These are phyloP conservation scores for Leishmania mexicana DNA, from an alignment of 208 protist species.

Conservation along the genomic window DNA sequence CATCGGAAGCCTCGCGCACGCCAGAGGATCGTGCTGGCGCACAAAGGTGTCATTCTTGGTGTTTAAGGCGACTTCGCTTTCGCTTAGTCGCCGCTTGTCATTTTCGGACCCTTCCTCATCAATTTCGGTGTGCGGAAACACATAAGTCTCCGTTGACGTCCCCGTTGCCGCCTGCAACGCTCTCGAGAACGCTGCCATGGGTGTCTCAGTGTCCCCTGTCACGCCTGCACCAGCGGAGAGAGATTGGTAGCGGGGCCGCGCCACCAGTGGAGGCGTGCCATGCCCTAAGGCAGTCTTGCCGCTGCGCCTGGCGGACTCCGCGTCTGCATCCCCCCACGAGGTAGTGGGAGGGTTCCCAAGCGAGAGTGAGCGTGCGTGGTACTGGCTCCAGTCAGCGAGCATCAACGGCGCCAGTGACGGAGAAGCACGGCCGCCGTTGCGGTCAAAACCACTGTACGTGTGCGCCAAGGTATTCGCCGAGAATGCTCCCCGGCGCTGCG, in stretches of 20 bases:
- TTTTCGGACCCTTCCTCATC: too few relatives aligned
- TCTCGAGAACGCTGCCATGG: background rate
- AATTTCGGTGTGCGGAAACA: background rate
- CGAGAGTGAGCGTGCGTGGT: conserved; percentile 9
- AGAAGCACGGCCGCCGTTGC: background rate
- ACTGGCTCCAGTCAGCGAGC: background rate
- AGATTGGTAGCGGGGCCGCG: conserved; percentile 9
- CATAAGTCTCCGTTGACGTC: background rate
- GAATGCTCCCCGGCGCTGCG: background rate
- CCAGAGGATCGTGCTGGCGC: background rate
- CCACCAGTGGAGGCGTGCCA: background rate
- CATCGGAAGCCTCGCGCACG: background rate
- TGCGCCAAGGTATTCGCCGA: background rate
- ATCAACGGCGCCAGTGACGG: background rate
- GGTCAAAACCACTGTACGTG: background rate
- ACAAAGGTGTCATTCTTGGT: background rate
- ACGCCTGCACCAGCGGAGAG: background rate
- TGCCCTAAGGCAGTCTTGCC: background rate
- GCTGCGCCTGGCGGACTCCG: background rate
- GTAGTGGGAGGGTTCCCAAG: background rate
- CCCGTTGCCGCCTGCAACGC: background rate
- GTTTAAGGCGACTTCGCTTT: background rate
- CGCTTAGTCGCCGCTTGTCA: background rate
- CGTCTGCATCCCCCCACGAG: background rate
- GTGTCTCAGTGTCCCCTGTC: background rate